These are phyloP conservation scores for Takakia lepidozioides DNA, from an alignment of 225 moss, liverwort and hornwort genomes.

Conservation along the genomic window DNA sequence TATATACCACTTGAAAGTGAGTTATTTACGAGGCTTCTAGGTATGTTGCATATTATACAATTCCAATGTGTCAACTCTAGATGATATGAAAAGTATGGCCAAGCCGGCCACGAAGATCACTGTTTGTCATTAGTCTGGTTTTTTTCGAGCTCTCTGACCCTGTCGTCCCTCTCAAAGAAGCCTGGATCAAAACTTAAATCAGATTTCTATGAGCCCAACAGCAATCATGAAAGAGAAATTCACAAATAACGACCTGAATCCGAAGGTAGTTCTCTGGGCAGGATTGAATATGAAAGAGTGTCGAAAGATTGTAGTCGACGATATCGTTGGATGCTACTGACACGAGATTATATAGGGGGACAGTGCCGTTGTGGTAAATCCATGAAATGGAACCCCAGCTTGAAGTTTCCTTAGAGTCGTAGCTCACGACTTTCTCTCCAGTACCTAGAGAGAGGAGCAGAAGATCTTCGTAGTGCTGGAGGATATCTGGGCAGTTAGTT, in stretches of 20 bases:
- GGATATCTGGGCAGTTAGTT: too few species aligned
- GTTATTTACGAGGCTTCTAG: too few species aligned
- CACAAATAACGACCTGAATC: slow-evolving; percentile 16
- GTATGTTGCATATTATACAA: too few species aligned
- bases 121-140: too few species aligned
- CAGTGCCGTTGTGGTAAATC: slow-evolving; percentile 23
- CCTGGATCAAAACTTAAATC: too few species aligned
- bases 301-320: slow-evolving; percentile 38
- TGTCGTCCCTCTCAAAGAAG: too few species aligned
- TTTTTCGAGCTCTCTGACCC: too few species aligned
- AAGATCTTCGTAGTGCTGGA: slow-evolving; percentile 15
- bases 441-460: slow-evolving; percentile 57
- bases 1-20: too few species aligned
- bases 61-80: too few species aligned
- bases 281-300: slow-evolving; percentile 22
- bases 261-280: slow-evolving; percentile 34
- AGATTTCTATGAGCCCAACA: too few species aligned
- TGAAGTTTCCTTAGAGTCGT: slow-evolving; percentile 30
- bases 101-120: too few species aligned
- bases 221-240: too few species aligned
- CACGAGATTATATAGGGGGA: slow-evolving; percentile 41
- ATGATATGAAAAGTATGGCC: background rate
- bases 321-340: slow-evolving; percentile 36
- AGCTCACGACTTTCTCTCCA: slow-evolving; percentile 40
- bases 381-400: slow-evolving; percentile 39